These are phyloP conservation scores for Cladosporium velox DNA, from an alignment of 2,329 filamentous ascomycete species.

Conservation along the genomic window DNA sequence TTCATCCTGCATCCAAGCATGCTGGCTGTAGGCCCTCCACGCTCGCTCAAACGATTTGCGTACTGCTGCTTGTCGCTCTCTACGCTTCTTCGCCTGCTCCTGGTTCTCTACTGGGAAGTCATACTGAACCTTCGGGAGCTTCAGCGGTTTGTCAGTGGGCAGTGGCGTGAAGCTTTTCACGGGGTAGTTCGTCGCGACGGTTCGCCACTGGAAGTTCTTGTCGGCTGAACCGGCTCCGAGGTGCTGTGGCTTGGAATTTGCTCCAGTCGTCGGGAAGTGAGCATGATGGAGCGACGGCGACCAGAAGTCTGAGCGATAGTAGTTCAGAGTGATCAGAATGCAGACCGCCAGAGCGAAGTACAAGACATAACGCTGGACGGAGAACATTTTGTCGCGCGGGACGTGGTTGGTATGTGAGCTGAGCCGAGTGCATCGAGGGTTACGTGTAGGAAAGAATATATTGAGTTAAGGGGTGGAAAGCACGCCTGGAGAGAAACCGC, in stretches of 20 bases:
- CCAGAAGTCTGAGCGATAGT: conserved; percentile 32
- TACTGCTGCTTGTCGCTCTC: conserved; percentile 41
- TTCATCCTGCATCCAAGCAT: conserved; percentile 54
- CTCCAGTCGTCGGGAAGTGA: neutral
- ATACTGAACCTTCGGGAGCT: conserved; percentile 47
- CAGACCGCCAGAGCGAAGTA: conserved; percentile 39
- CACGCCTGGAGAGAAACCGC: neutral
- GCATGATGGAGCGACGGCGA: neutral
- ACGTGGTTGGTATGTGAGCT: no score
- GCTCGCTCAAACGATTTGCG: conserved; percentile 46
- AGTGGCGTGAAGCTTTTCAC: conserved; percentile 40
- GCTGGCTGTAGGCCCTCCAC: conserved; percentile 47
- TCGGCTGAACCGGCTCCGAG: conserved; percentile 12
- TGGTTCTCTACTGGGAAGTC: conserved; percentile 41
- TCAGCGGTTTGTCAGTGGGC: conserved; percentile 40
- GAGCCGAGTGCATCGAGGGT: neutral
- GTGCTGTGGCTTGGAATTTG: conserved; percentile 4
- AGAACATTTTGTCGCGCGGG: conserved; percentile 37
- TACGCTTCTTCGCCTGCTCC: conserved; percentile 36
- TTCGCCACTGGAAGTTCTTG: conserved; percentile 42
- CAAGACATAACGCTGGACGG: conserved; percentile 41
- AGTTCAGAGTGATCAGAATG: conserved; percentile 42
- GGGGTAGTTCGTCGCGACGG: conserved; percentile 44
- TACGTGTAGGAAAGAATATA: neutral
- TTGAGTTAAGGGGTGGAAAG: neutral